Base-by-base conservation (phyloP, 177 flowering plant species). In the Vitis hybrid region DNA sequence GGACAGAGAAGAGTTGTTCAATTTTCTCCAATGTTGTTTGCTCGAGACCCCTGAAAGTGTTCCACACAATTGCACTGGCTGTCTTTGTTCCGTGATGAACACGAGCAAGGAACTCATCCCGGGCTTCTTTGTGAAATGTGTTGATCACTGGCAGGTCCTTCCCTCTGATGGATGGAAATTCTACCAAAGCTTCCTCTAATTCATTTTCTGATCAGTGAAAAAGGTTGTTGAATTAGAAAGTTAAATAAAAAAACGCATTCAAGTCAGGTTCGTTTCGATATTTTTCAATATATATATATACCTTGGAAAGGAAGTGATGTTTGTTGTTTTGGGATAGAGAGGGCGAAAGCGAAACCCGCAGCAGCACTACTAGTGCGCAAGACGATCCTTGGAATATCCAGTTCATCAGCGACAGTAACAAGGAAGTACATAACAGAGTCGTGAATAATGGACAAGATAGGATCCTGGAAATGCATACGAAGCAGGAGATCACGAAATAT, bases 21-120 rank as follows among this genome's bases (percentile, higher is more conserved):
- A 48, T 15, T 10, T 6, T 15, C 10, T 12, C 15, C 52, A 64
- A 18, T 6, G 23, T 10, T n/a, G 54, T 11, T 39, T 45, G 26
- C 12, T 64, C 66, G 18, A 64, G 66, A n/a, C 18, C 17, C 17
- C n/a, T 2, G 10, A 64, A 2, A 18, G 66, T 64, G 54, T 64
- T 48, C 21, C 55, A 64, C 17, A 64, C 9, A 23, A 64, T 49
- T 6, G 66, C 51, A 8, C 21, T 48, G 4, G 55, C 13, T 17
- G 52, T 45, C 56, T 0, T 54, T 3, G 56, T 54, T 54, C 56
- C 56, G 6, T 54, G 17, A 54, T 54, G n/a, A 54, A 54, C 56
- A 54, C 56, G 17, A 14, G 56, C 56, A 5, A 54, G 56, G 56
- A 54, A 12, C 17, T 54, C 56, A 13, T 54, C 56, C 56, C 56